Evolutionary conservation across 179 eudicot genomes (phyloP).

Genomic region (Vitellaria paradoxa): DNA sequence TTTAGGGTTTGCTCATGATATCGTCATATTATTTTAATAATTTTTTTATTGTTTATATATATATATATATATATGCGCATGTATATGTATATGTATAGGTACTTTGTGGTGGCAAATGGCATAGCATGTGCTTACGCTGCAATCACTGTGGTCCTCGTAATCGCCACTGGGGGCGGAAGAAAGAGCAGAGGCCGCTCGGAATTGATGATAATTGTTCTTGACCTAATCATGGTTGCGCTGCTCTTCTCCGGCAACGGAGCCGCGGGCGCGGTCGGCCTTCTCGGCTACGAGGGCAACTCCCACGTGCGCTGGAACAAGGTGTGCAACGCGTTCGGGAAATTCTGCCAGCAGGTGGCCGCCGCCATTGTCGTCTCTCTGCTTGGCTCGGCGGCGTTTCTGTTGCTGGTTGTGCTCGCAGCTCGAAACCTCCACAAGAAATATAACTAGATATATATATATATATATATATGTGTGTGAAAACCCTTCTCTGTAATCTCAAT

Average conservation of each 20-base stretch:
- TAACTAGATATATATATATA: background rate
- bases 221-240: slow-evolving; percentile 41
- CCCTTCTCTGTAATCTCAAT: background rate
- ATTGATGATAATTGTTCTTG: slow-evolving; percentile 17
- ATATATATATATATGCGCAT: no score
- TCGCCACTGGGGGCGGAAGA: slow-evolving; percentile 21
- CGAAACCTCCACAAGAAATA: slow-evolving; percentile 33
- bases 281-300: slow-evolving; percentile 43
- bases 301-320: slow-evolving; percentile 49
- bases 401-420: slow-evolving; percentile 34
- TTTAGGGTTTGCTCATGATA: no score
- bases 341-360: slow-evolving; percentile 30
- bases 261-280: slow-evolving; percentile 33
- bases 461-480: background rate
- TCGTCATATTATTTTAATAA: no score
- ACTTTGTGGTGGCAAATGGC: slow-evolving; percentile 47
- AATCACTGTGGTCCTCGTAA: slow-evolving; percentile 28
- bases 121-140: slow-evolving; percentile 41
- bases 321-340: slow-evolving; percentile 36
- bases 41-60: no score
- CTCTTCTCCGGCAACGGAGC: slow-evolving; percentile 48
- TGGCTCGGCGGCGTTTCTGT: slow-evolving; percentile 25
- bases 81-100: slow-evolving; percentile 19
- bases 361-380: slow-evolving; percentile 27
- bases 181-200: background rate